Base-by-base conservation (phyloP, 148 eudicot genomes). In the Agrostemma githago region DNA sequence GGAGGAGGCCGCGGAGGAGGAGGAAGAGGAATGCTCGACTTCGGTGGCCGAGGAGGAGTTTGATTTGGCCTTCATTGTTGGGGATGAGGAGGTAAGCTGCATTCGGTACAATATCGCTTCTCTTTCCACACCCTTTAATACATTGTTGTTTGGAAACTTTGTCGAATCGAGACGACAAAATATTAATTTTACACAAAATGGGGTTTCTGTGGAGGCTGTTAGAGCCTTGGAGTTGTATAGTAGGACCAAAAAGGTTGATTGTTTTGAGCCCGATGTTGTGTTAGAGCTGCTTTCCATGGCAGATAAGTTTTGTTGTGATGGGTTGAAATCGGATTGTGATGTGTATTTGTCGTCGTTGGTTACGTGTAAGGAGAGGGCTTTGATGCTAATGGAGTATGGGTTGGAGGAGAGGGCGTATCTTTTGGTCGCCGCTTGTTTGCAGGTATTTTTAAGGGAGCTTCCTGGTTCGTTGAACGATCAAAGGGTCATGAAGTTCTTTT, bases 281-380 rank as follows among this genome's bases (percentile, higher is more conserved):
- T 82, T 93, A 76, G 98, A 93, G 84, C 77, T 93, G 43, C 83
- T 93, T 34, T 77, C 83, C 8, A 81, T 90, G 62, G 88, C 98
- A 3, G 88, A 89, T 74, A 85, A 68, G 83, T 90, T 87, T 72
- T 93, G 92, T 70, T 93, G 92, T 72, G 98, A 93, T 80, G 92
- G 86, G 17, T 83, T 93, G 70, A 93, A 93, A 73, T 76, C 81
- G 17, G 80, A 77, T 53, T 93, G 98, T 67, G 98, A 93, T 76
- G 75, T 72, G 53, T 85, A 84, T 80, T 82, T 93, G 62, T 83
- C 96, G 4, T 84, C 92, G 5, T 63, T 89, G 72, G 96, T 90
- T 40, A 70, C 61, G 61, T 73, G 81, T 71, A 62, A 83, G 37
- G 94, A 93, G 16, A 79, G 68, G 10, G 98, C 94, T 20, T 74